phyloP scores from a whole-genome alignment of 1,284 basidiomycete species.

The Austroboletus niveus region DNA sequence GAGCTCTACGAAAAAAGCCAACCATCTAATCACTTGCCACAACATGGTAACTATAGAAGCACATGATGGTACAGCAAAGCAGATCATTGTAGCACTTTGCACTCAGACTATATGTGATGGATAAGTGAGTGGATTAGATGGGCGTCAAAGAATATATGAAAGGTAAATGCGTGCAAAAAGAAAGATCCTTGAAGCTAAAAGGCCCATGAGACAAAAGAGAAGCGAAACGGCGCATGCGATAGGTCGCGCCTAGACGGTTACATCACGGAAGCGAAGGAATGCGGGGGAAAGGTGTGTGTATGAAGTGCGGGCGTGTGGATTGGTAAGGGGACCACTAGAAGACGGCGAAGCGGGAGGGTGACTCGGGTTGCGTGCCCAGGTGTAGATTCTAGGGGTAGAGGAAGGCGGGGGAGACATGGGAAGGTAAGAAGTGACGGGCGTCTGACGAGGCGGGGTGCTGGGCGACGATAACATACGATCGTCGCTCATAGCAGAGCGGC shows the following conservation, averaged over 20 bases:
- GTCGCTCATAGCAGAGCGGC: constrained; percentile 19
- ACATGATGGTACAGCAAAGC: constrained; percentile 36
- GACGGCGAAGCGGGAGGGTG: constrained; percentile 28
- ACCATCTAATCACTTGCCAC: constrained; percentile 32
- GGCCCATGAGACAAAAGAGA: not conserved
- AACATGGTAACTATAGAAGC: constrained; percentile 33
- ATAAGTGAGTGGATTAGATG: constrained; percentile 38
- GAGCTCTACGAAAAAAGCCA: constrained; percentile 5
- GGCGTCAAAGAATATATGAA: constrained; percentile 26
- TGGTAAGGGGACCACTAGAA: constrained; percentile 42
- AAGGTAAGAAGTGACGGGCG: constrained; percentile 27
- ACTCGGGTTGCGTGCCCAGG: constrained; percentile 32
- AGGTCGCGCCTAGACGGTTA: constrained; percentile 20
- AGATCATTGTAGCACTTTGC: constrained; percentile 22
- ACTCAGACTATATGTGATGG: constrained; percentile 32
- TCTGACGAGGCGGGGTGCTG: constrained; percentile 30
- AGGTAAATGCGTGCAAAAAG: constrained; percentile 16
- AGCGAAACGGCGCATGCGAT: not conserved
- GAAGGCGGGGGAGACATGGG: constrained; percentile 48
- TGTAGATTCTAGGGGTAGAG: constrained; percentile 47
- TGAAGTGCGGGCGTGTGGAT: constrained; percentile 48
- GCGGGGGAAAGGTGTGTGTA: constrained; percentile 43
- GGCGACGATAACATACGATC: constrained; percentile 19
- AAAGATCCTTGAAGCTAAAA: constrained; percentile 10
- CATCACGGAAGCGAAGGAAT: constrained; percentile 31